A percentile compares a stretch with the other conserved stretches of the same genome.
Conservation (phyloP, 2,329 filamentous ascomycete genomes). For the Fusarium goolgardi region DNA sequence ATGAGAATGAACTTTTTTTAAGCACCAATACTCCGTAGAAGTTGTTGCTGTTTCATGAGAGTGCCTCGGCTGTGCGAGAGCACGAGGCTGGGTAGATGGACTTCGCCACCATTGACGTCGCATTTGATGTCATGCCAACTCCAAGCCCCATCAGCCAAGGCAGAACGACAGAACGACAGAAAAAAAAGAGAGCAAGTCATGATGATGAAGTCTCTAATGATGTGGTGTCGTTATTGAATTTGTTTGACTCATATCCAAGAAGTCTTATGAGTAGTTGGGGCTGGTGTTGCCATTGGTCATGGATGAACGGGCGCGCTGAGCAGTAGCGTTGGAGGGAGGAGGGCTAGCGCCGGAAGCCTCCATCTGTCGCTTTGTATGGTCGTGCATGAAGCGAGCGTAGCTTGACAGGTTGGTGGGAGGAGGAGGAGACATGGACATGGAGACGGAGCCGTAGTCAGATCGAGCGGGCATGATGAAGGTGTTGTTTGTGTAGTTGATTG, state of each 20-base stretch:
- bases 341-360: constrained; percentile 59
- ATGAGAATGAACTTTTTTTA: constrained; percentile 33
- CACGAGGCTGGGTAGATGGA: constrained; percentile 18
- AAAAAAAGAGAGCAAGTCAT: constrained; percentile 8
- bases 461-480: constrained; percentile 52
- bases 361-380: constrained; percentile 75
- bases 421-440: constrained; percentile 54
- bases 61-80: background rate
- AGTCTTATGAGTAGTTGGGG: constrained; percentile 32
- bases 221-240: background rate
- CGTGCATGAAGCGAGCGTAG: constrained; percentile 71
- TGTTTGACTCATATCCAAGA: constrained; percentile 4
- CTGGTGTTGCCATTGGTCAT: constrained; percentile 48
- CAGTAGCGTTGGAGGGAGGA: constrained; percentile 25
- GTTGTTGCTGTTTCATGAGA: constrained; percentile 13
- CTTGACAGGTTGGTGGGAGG: constrained; percentile 62
- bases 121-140: constrained; percentile 29
- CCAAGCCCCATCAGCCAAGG: constrained; percentile 6
- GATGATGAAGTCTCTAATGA: background rate
- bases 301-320: constrained; percentile 26
- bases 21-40: constrained; percentile 25
- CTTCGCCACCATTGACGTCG: constrained; percentile 39
- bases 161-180: constrained; percentile 7
- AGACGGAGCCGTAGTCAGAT: constrained; percentile 54
- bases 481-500: constrained; percentile 2